Base-by-base conservation (phyloP, 1,139 yeast genomes). In the Suhomyces chickasaworum region DNA sequence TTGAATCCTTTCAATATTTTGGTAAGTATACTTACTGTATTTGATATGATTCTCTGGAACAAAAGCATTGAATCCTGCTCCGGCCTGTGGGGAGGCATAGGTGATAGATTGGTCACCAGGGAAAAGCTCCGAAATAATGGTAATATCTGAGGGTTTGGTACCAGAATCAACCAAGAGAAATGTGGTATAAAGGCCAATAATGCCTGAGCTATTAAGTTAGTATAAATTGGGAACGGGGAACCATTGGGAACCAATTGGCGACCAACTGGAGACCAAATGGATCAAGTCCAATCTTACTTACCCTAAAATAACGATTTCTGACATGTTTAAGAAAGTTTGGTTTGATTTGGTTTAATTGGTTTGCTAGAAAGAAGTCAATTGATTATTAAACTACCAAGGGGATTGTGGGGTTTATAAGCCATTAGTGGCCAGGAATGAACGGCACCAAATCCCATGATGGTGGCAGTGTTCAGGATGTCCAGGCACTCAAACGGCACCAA, bases 131-230 rank as follows among this genome's bases (percentile, higher is more conserved):
- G 66, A 61, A 9, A 60, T 37, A 5, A 62, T 50, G 1, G 50
- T 23, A 30, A 62, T 59, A 0, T 47, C 17, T 2, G 37, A 33
- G 2, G 60, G 48, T 2, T 47, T 52, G 1, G 52, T 44, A 2
- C 60, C 61, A 8, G 50, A 45, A 18, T 61, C 59, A 29, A 60
- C 37, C 20, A 65, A 54, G n/a, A 49, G 44, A 41, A 51, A 60
- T 6, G 56, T 59, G 16, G 68, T 64, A 41, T 63, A 63, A 12
- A 63, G 57, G 3, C 68, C 68, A 20, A 60, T 57, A 20, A 64
- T 51, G 3, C 68, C 68, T 16, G 64, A 45, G 8, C 58, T 53
- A n/a, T n/a, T n/a, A n/a, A n/a, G n/a, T n/a, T n/a, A n/a, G n/a
- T n/a, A n/a, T n/a, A n/a, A n/a, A n/a, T n/a, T n/a, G n/a, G n/a